These are phyloP conservation scores for Lasiosphaeria ovina DNA, from an alignment of 495 filamentous ascomycete species.

Conservation along the genomic window DNA sequence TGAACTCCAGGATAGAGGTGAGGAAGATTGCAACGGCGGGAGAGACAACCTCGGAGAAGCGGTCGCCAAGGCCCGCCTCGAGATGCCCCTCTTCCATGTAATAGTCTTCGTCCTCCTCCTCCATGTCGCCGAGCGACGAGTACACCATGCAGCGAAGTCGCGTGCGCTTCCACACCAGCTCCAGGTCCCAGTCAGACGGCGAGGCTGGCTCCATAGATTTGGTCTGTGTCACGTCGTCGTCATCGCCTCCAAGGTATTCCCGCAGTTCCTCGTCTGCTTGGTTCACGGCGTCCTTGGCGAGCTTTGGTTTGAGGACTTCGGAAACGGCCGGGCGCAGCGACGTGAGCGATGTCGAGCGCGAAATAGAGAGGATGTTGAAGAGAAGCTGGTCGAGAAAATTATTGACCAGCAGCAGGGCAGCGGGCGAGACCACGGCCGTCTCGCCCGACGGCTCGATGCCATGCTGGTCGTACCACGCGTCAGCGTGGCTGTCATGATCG, in stretches of 20 bases:
- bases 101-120: conserved; percentile 93
- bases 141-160: conserved; percentile 97
- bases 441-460: conserved; percentile 61
- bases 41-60: conserved; percentile 67
- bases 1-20: conserved; percentile 88
- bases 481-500: conserved; percentile 73
- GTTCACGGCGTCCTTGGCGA: conserved; percentile 82
- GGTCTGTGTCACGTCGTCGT: conserved; percentile 61
- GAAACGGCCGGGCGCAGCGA: conserved; percentile 77
- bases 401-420: conserved; percentile 79
- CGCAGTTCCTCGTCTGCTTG: conserved; percentile 88
- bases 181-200: conserved; percentile 72
- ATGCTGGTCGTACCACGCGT: conserved; percentile 62
- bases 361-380: conserved; percentile 76
- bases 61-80: conserved; percentile 53
- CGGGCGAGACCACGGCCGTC: conserved; percentile 70
- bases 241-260: conserved; percentile 79
- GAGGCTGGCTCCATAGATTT: conserved; percentile 44
- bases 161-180: conserved; percentile 86
- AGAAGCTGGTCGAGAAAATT: conserved; percentile 91
- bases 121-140: conserved; percentile 92
- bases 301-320: conserved; percentile 82
- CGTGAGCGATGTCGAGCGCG: conserved; percentile 77
- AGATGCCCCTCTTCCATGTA: conserved; percentile 72
- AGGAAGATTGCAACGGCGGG: conserved; percentile 94